Conservation (phyloP, 2,329 filamentous ascomycete species). For the Mycosphaerella sp. region DNA sequence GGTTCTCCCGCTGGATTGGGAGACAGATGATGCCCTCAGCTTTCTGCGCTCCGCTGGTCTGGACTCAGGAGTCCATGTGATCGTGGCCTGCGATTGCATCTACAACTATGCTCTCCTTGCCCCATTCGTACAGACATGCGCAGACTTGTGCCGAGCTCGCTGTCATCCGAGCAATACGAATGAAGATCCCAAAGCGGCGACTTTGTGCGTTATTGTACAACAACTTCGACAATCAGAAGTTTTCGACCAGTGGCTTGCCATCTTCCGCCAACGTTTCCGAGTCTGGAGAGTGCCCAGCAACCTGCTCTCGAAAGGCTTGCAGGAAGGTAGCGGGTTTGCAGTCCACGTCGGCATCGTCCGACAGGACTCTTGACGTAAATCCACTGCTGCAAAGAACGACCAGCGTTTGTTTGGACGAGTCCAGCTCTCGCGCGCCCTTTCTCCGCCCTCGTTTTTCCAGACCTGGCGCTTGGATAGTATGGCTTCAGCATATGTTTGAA, state of each 20-base stretch:
- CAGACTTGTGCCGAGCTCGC: slow-evolving; percentile 60
- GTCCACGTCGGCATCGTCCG: slow-evolving; percentile 67
- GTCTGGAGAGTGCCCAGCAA: slow-evolving; percentile 70
- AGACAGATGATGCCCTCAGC: slow-evolving; percentile 47
- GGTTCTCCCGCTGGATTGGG: slow-evolving; percentile 66
- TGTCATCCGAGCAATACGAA: not conserved
- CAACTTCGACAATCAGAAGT: slow-evolving; percentile 81
- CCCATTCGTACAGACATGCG: slow-evolving; percentile 69
- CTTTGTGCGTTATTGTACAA: slow-evolving; percentile 77
- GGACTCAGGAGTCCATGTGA: slow-evolving; percentile 38
- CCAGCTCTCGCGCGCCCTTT: too few relatives aligned
- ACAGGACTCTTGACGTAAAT: not conserved
- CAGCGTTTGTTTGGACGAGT: too few relatives aligned
- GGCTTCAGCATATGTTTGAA: not conserved
- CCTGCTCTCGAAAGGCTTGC: slow-evolving; percentile 53
- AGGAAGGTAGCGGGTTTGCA: slow-evolving; percentile 65
- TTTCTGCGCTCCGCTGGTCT: slow-evolving; percentile 47
- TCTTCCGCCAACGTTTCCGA: slow-evolving; percentile 60
- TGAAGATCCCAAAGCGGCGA: slow-evolving; percentile 38
- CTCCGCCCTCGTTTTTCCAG: too few relatives aligned
- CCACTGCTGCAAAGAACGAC: not conserved
- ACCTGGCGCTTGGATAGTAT: too few relatives aligned
- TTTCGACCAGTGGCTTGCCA: slow-evolving; percentile 71
- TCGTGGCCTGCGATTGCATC: slow-evolving; percentile 88
- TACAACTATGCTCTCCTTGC: slow-evolving; percentile 84